Percentiles rank a stretch among this genome's conserved stretches.
These are phyloP conservation scores for Trametes sanguinea DNA, from an alignment of 768 basidiomycete genomes.

Conservation along the genomic window DNA sequence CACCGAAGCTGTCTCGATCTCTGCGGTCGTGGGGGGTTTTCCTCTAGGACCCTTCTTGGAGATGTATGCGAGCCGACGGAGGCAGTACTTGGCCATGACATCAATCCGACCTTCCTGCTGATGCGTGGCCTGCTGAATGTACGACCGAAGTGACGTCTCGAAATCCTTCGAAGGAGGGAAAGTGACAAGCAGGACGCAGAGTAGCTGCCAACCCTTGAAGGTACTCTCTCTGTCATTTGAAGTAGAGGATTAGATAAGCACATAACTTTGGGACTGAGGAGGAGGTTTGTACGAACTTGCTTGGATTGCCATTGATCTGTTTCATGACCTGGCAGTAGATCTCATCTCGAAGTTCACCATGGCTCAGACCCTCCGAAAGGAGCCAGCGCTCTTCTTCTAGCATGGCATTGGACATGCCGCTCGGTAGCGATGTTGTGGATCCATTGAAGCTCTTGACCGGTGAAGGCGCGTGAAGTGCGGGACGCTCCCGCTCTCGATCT, in stretches of 20 bases:
- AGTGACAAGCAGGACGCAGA: conserved; percentile 87
- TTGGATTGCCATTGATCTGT: conserved; percentile 82
- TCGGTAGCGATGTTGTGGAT: conserved; percentile 50
- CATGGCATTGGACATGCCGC: conserved; percentile 39
- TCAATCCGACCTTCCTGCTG: conserved; percentile 79
- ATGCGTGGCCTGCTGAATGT: conserved; percentile 68
- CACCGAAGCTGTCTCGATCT: conserved; percentile 91
- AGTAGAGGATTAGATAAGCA: not conserved
- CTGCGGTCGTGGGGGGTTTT: conserved; percentile 75
- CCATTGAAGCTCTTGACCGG: conserved; percentile 37
- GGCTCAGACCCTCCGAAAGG: conserved; percentile 72
- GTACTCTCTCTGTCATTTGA: conserved; percentile 62
- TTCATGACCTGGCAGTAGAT: conserved; percentile 94
- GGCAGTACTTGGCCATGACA: conserved; percentile 88
- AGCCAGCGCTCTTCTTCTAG: conserved; percentile 90
- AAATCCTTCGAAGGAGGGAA: conserved; percentile 95
- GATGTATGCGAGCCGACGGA: conserved; percentile 74
- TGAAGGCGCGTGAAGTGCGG: conserved; percentile 36
- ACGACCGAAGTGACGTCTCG: conserved; percentile 79
- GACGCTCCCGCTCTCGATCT: conserved; percentile 76
- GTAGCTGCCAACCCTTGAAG: conserved; percentile 91
- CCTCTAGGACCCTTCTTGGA: conserved; percentile 85
- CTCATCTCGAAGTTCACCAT: conserved; percentile 89
- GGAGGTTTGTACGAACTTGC: conserved; percentile 52
- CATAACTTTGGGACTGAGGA: not conserved